Conservation (phyloP, 2,329 filamentous ascomycete genomes). For the Pseudodiploospora longispora region DNA sequence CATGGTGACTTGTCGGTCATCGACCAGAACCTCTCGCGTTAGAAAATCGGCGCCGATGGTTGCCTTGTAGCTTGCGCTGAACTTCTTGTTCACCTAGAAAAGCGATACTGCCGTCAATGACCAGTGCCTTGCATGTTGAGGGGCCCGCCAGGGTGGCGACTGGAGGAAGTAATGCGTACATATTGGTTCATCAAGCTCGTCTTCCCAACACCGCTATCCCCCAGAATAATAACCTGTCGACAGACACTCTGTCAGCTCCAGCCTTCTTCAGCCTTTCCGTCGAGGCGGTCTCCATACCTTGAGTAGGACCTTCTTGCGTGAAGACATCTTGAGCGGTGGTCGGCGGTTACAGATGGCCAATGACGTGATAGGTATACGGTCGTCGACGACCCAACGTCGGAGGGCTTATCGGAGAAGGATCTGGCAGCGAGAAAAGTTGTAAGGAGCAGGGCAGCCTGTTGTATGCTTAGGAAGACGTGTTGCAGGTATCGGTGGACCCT, state of each 20-base stretch:
- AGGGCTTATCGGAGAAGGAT: conserved; percentile 12
- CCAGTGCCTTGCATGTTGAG: neutral
- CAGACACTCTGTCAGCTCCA: conserved; percentile 1
- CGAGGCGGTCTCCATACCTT: conserved; percentile 51
- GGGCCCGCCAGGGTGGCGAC: conserved; percentile 2
- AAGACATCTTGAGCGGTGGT: conserved; percentile 51
- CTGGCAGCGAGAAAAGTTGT: conserved; percentile 5
- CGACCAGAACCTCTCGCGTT: conserved; percentile 94
- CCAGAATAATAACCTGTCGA: conserved; percentile 91
- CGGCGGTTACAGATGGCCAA: conserved; percentile 15
- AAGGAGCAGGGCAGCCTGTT: neutral
- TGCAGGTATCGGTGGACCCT: conserved; percentile 6
- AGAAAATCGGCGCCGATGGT: conserved; percentile 98
- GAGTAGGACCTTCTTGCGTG: conserved; percentile 82
- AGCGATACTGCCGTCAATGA: conserved; percentile 7
- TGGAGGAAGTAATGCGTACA: conserved; percentile 49
- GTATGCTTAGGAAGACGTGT: neutral
- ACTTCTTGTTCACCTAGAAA: conserved; percentile 95
- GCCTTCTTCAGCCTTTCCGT: conserved; percentile 2
- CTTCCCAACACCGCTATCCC: conserved; percentile 98
- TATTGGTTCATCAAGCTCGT: conserved; percentile 99
- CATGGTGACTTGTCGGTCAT: conserved; percentile 97
- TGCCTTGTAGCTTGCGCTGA: conserved; percentile 98
- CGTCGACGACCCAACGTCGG: no score
- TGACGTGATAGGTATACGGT: conserved; percentile 22